Evolutionary conservation across 75 land plant species (phyloP).

Genomic region (Cunninghamia lanceolata): DNA sequence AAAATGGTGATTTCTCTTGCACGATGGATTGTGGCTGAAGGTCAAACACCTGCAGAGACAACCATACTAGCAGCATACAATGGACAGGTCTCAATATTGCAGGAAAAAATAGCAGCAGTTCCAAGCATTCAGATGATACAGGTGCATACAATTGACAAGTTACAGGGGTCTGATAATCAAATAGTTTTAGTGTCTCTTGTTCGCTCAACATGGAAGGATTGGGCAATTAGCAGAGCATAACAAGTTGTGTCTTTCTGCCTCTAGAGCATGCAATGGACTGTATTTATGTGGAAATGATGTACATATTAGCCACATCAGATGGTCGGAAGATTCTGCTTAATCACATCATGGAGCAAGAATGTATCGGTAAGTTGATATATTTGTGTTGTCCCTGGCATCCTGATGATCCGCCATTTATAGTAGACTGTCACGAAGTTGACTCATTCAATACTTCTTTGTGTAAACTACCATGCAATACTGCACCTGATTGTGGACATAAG

Average conservation of each 20-base stretch:
- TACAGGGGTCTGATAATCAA: too few species aligned
- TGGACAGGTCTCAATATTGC: too few species aligned
- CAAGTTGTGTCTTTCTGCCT: neutral
- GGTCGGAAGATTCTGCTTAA: neutral
- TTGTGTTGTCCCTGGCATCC: slow-evolving; percentile 16
- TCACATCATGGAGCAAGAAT: neutral
- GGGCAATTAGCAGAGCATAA: slow-evolving; percentile 3
- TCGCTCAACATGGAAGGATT: neutral
- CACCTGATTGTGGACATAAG: slow-evolving; percentile 8
- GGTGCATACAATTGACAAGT: too few species aligned
- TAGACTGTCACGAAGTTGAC: neutral
- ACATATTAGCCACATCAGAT: neutral
- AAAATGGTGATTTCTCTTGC: slow-evolving; percentile 21
- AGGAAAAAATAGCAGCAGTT: too few species aligned
- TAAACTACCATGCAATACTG: too few species aligned
- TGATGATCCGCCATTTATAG: neutral
- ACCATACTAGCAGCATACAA: slow-evolving; percentile 22
- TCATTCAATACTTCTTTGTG: neutral
- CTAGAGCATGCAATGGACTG: slow-evolving; percentile 5
- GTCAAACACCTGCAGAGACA: slow-evolving; percentile 6
- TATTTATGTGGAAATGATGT: slow-evolving; percentile 3
- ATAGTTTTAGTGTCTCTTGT: neutral
- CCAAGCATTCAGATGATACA: too few species aligned
- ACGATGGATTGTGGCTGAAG: slow-evolving; percentile 17
- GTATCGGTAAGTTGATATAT: slow-evolving; percentile 9